Evolutionary conservation across 2,329 filamentous ascomycete genomes (phyloP).

Genomic region (Monosporascus sp.): DNA sequence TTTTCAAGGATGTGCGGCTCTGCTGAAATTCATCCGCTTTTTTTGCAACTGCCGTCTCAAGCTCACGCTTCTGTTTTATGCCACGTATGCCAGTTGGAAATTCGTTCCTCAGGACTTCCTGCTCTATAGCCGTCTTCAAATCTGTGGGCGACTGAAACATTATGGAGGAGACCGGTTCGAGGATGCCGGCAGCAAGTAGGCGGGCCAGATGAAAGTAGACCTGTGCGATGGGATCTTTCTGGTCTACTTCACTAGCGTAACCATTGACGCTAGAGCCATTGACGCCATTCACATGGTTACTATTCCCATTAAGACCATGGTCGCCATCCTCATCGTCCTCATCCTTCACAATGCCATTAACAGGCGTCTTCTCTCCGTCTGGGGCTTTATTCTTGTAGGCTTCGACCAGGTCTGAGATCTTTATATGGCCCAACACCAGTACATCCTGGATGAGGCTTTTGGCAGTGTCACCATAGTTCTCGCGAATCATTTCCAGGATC

Average conservation of each 20-base stretch:
- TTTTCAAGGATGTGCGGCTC: slow-evolving; percentile 19
- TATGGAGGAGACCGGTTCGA: slow-evolving; percentile 57
- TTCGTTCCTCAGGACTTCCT: slow-evolving; percentile 49
- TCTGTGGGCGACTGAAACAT: slow-evolving; percentile 60
- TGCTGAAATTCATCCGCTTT: slow-evolving; percentile 18
- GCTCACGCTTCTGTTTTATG: slow-evolving; percentile 61
- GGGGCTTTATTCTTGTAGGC: slow-evolving; percentile 44
- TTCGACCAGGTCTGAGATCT: slow-evolving; percentile 63
- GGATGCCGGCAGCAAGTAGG: slow-evolving; percentile 59
- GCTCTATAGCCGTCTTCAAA: slow-evolving; percentile 56
- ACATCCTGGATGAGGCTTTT: slow-evolving; percentile 71
- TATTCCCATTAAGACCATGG: slow-evolving; percentile 29
- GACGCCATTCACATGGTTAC: slow-evolving; percentile 32
- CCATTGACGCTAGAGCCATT: slow-evolving; percentile 15
- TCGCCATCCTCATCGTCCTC: slow-evolving; percentile 27
- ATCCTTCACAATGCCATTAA: slow-evolving; percentile 19
- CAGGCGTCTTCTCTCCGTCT: slow-evolving; percentile 21
- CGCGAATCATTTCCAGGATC: slow-evolving; percentile 70
- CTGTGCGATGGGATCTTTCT: slow-evolving; percentile 30
- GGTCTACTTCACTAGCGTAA: slow-evolving; percentile 21
- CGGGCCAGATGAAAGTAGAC: slow-evolving; percentile 47
- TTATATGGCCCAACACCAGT: slow-evolving; percentile 71
- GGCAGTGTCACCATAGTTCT: slow-evolving; percentile 69
- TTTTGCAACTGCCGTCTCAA: slow-evolving; percentile 33
- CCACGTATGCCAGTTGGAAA: slow-evolving; percentile 53